phyloP scores from a whole-genome alignment of 2,329 filamentous ascomycete genomes.

The Exophiala dermatitidis region DNA sequence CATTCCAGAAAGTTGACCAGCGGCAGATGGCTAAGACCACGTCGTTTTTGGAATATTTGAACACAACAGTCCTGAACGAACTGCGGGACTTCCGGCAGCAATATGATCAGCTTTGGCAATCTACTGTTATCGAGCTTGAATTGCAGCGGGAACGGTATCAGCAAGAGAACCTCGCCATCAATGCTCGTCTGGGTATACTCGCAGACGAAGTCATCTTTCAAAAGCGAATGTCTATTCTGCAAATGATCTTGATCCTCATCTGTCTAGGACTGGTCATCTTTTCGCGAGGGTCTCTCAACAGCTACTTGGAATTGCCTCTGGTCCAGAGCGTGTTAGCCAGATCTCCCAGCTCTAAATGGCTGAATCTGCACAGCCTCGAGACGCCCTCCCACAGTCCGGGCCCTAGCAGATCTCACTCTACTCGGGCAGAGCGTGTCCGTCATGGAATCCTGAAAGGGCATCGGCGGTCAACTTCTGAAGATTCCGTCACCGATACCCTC shows the following conservation, averaged over 20 bases:
- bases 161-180: constrained; percentile 74
- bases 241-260: constrained; percentile 77
- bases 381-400: constrained; percentile 16
- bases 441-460: constrained; percentile 24
- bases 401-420: constrained; percentile 15
- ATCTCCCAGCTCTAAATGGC: constrained; percentile 34
- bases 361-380: constrained; percentile 16
- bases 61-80: constrained; percentile 76
- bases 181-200: constrained; percentile 70
- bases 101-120: constrained; percentile 96
- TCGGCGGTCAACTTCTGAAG: constrained; percentile 21
- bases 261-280: constrained; percentile 87
- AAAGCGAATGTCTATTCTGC: constrained; percentile 89
- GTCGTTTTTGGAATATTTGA: constrained; percentile 74
- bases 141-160: constrained; percentile 78
- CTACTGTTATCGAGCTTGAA: constrained; percentile 84
- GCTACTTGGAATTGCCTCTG: constrained; percentile 41
- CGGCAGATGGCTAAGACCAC: constrained; percentile 78
- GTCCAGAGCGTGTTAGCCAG: constrained; percentile 42
- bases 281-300: constrained; percentile 38
- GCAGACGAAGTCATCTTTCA: constrained; percentile 82
- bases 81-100: constrained; percentile 69
- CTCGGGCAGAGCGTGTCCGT: constrained; percentile 6
- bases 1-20: constrained; percentile 78
- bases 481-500: constrained; percentile 15